Conservation (phyloP, 805 yeast genomes). For the Sugiyamaella boreocaroliniensis region DNA sequence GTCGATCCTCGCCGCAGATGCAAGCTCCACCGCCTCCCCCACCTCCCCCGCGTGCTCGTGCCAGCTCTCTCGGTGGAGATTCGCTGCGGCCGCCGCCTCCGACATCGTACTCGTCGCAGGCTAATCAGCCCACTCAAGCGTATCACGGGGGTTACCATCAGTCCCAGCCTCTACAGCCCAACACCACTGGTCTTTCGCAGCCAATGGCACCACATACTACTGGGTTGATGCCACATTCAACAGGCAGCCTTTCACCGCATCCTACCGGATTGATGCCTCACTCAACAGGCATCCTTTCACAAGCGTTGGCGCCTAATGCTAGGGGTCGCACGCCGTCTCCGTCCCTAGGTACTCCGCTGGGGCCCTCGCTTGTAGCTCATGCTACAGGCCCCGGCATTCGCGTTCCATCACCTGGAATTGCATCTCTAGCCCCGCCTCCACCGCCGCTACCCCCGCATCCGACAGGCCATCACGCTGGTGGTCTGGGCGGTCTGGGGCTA, state of each 20-base stretch:
- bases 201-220: too few species aligned
- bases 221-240: not conserved
- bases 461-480: not conserved
- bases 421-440: too few species aligned
- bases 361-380: not conserved
- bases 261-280: not conserved
- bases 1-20: slow-evolving; percentile 1
- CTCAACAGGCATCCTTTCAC: not conserved
- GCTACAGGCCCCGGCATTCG: not conserved
- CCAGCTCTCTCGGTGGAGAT: not conserved
- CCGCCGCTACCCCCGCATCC: not conserved
- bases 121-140: not conserved
- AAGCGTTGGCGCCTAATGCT: too few species aligned
- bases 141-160: not conserved
- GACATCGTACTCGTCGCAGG: not conserved
- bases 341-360: not conserved
- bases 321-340: not conserved
- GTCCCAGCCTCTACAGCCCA: not conserved
- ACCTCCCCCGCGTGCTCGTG: slow-evolving; percentile 2
- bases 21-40: slow-evolving; percentile 1
- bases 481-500: not conserved
- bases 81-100: slow-evolving; percentile 2
- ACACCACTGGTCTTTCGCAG: too few species aligned
- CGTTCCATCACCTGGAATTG: too few species aligned
- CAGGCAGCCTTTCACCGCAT: not conserved